Percentiles rank a stretch among this genome's conserved stretches.
phyloP scores from a whole-genome alignment of 805 yeast genomes.

The Kockiozyma suomiensis region DNA sequence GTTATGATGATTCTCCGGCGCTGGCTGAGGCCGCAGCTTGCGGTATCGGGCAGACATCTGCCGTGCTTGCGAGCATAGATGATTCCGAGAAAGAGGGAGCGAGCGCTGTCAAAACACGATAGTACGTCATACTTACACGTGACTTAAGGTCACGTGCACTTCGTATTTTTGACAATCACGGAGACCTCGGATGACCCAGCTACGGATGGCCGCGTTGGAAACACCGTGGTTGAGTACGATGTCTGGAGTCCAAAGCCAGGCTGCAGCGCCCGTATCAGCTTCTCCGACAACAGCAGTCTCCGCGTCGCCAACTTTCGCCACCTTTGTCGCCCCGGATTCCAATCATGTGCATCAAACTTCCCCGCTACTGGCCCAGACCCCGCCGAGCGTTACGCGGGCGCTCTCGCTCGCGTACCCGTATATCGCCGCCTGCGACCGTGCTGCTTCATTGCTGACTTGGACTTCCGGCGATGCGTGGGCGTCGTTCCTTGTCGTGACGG shows the following conservation, averaged over 20 bases:
- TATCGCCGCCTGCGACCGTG: slow-evolving; percentile 67
- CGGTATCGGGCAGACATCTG: slow-evolving; percentile 4
- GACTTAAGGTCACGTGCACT: not conserved
- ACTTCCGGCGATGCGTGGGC: slow-evolving; percentile 82
- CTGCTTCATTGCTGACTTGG: slow-evolving; percentile 82
- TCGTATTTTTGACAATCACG: not conserved
- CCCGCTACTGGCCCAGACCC: slow-evolving; percentile 84
- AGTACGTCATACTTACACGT: not conserved
- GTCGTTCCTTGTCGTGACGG: slow-evolving; percentile 61
- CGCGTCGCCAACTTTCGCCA: slow-evolving; percentile 41
- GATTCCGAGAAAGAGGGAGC: not conserved
- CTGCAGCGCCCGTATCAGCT: slow-evolving; percentile 16
- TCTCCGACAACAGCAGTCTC: slow-evolving; percentile 17
- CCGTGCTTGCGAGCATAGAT: too few relatives aligned
- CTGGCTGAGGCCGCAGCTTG: not conserved
- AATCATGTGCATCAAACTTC: slow-evolving; percentile 58
- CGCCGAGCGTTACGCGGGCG: slow-evolving; percentile 86
- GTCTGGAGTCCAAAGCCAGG: slow-evolving; percentile 21
- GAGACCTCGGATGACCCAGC: slow-evolving; percentile 1
- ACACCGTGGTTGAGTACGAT: slow-evolving; percentile 33
- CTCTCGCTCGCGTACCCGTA: slow-evolving; percentile 84
- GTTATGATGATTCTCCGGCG: not conserved
- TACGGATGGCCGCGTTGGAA: slow-evolving; percentile 35
- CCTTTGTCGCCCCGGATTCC: slow-evolving; percentile 43
- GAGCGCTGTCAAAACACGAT: not conserved